Conservation (phyloP, 2,329 filamentous ascomycete species). For the Coleophoma crateriformis region DNA sequence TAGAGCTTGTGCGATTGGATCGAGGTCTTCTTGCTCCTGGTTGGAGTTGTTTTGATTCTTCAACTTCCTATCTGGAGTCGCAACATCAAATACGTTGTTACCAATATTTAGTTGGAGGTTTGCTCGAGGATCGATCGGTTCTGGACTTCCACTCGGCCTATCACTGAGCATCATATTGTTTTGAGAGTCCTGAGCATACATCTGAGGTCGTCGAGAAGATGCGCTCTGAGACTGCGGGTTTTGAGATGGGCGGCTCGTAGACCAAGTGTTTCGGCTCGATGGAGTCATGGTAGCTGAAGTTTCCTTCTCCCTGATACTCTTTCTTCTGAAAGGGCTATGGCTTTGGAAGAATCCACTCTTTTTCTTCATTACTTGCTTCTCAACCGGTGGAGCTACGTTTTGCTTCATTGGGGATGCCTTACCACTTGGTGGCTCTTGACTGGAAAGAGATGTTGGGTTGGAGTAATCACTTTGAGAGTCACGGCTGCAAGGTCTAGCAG, state of each 20-base stretch:
- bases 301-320: conserved; percentile 78
- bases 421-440: conserved; percentile 71
- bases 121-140: conserved; percentile 85
- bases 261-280: conserved; percentile 56
- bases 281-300: conserved; percentile 29
- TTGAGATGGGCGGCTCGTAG: conserved; percentile 19
- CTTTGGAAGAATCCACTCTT: conserved; percentile 88
- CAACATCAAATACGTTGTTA: conserved; percentile 92
- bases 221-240: conserved; percentile 8
- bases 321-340: conserved; percentile 85
- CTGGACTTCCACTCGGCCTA: conserved; percentile 61
- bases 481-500: conserved; percentile 72
- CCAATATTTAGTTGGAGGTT: conserved; percentile 92
- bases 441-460: conserved; percentile 83
- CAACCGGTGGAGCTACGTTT: conserved; percentile 38
- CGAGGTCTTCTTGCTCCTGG: conserved; percentile 55
- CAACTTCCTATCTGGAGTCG: conserved; percentile 63
- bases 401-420: conserved; percentile 71
- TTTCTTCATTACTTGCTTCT: conserved; percentile 64
- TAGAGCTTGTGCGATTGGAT: conserved; percentile 87
- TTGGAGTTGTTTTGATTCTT: conserved; percentile 31
- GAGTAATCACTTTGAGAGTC: conserved; percentile 91
- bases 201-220: conserved; percentile 31
- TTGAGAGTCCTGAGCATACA: conserved; percentile 33
- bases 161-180: conserved; percentile 26